Base-by-base conservation (phyloP, 169 alveolate species). In the Cryptosporidium ubiquitum region DNA sequence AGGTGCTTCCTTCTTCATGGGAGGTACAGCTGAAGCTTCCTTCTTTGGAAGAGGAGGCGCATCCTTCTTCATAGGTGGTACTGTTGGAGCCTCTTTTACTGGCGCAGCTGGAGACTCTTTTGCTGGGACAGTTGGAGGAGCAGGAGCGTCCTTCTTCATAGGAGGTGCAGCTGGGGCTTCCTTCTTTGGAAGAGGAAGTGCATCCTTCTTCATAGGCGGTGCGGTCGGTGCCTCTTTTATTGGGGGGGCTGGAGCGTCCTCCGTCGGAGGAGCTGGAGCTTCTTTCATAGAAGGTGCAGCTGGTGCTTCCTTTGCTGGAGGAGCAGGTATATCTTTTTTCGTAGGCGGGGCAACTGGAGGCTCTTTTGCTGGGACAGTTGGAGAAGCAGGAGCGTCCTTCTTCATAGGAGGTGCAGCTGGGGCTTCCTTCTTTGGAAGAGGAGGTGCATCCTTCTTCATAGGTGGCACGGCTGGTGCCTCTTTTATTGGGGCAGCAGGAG, bases 401-500 rank as follows among this genome's bases (percentile, higher is more conserved):
- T 64, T 64, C 7, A 6, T 0, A 7, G 70, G 47, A 5, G 47
- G 47, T 5, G 47, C 9, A 40, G 47, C 3, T 40, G 47, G 70
- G 20, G 70, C 47, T 3, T 26, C 70, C 20, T 51, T 51, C 0
- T 29, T 33, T 55, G 66, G 61, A 40, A 12, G 9, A 5, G 47
- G 9, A 1, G 66, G 66, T 2, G 66, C 35, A 7, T 55, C 66
- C 66, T 55, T 55, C 66, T 55, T 51, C 29, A 14, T 14, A 0
- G 66, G 66, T 3, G 71, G 44, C 6, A 10, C 31, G n/a, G 60
- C 61, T 23, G 75, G 61, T 23, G 89, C 20, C 0, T 14, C 74
- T 14, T 75, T 75, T n/a, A 40, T 14, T 31, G 69, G 86, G 5
- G 16, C 42, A 14, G 64, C 42, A 0, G 74, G 75, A 12, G 86